Base-by-base conservation (phyloP, 805 yeast species). In the Cyberlindnera mississippiensis region DNA sequence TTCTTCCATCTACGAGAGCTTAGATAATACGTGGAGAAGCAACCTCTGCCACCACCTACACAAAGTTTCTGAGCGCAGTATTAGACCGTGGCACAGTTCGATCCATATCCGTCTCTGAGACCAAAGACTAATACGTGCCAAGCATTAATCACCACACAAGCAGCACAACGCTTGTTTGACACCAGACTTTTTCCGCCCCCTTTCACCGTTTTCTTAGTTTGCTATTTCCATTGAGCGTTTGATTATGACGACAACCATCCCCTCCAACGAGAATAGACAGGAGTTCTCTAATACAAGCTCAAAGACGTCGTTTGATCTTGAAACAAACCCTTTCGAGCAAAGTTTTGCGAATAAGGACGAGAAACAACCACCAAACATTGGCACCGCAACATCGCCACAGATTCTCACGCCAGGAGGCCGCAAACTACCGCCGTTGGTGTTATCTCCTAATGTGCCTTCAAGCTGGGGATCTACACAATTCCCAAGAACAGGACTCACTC, bases 301-400 rank as follows among this genome's bases (percentile, higher is more conserved):
- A 11, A 52, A 55, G 33, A 49, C 58, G 4, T 49, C 86, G 31
- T 76, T 87, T 55, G 91, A 83, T 46, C 68, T 89, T 44, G 99
- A 93, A 62, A 96, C 93, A 9, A 91, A 91, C 56, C 97, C 97
- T 4, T 91, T 91, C 60, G 99, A 91, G 63, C 85, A 84, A 62
- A 85, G 96, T 38, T 91, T 91, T 67, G 96, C 93, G n/a, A 66
- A 79, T 3, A 80, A 78, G 46, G 73, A 71, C 18, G 41, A 32
- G n/a, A 44, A 26, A 40, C 52, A 55, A 43, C 50, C 60, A 16
- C 59, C 64, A 8, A 49, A 53, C 9, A 54, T 61, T 11, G 56
- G 36, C 8, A 17, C 38, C 12, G 56, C 64, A 4, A 71, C 74
- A 29, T 73, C 80, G 0, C 75, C 76, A 7, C 60, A 73, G 9